These are phyloP conservation scores for Spathaspora boniae DNA, from an alignment of 805 yeast species.

Conservation along the genomic window DNA sequence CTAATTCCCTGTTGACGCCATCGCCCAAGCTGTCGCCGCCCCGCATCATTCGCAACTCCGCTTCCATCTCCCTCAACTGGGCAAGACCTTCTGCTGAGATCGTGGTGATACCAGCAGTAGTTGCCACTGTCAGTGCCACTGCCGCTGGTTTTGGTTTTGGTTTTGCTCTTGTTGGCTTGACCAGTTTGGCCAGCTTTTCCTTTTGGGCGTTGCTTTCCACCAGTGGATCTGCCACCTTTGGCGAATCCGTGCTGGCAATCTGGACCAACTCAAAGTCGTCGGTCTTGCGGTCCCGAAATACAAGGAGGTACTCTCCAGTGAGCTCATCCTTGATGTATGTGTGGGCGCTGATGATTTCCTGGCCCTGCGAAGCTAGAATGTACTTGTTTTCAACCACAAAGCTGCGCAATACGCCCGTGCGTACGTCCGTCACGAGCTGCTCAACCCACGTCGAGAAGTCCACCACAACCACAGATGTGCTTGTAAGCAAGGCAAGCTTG, in stretches of 20 bases:
- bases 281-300: slow-evolving; percentile 10
- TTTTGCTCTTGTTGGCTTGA: not conserved
- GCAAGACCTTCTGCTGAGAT: too few relatives aligned
- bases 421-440: slow-evolving; percentile 7
- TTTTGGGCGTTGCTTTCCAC: not conserved
- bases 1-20: slow-evolving; percentile 2
- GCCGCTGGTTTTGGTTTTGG: not conserved
- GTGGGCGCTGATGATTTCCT: slow-evolving; percentile 10
- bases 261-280: slow-evolving; percentile 14
- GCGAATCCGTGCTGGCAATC: slow-evolving; percentile 5
- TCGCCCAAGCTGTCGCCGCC: not conserved
- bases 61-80: slow-evolving; percentile 13
- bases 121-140: too few relatives aligned
- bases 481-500: slow-evolving; percentile 7
- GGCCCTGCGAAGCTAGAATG: slow-evolving; percentile 5
- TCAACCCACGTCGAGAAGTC: slow-evolving; percentile 16
- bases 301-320: slow-evolving; percentile 26
- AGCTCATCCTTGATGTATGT: slow-evolving; percentile 22
- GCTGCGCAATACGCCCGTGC: not conserved
- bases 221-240: slow-evolving; percentile 1
- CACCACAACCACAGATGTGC: slow-evolving; percentile 12
- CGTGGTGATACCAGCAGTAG: too few relatives aligned
- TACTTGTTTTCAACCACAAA: slow-evolving; percentile 6
- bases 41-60: slow-evolving; percentile 5
- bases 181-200: not conserved